Evolutionary conservation across 345 rosid species (phyloP), one percentile per base, ranked within the genome.

Genomic region (Rubroshorea leprosula): DNA sequence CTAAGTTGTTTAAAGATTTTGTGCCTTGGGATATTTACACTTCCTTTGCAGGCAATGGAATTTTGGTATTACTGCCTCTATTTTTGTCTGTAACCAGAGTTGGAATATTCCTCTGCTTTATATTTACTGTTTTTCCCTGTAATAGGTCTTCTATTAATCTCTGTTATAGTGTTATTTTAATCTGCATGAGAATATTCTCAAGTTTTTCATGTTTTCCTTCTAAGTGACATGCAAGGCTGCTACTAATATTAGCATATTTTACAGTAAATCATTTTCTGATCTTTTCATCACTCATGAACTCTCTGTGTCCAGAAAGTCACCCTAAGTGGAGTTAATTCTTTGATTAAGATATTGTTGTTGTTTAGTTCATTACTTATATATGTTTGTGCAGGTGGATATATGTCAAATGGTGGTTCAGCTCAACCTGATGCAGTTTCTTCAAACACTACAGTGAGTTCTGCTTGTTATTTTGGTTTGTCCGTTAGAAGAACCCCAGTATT

Each of bases 371-470:
- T 2, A n/a, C n/a, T 35, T 35, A 3, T 29, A 29, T 35, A 35
- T 35, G 47, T 35, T 31, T 46, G 18, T 5, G 55, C 38, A 81
- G 96, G 95, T 65, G 90, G 96, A 55, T 80, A 74, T 79, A 71
- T 69, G 38, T 70, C 80, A 45, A 84, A 84, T 78, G 93, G 89
- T 58, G 70, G 78, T 43, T 66, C 78, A 19, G 56, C 67, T 43
- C 87, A 78, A 64, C 69, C 85, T 68, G 94, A 83, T 15, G 81
- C 79, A 49, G 97, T 89, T 73, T 79, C 89, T 51, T 64, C 80
- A 20, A 89, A 86, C 72, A 83, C 99, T 67, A 93, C 91, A 48
- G 96, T 92, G 84, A 81, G 78, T 71, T 64, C 60, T 66, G 35
- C 60, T 52, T 20, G 18, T 23, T 59, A 13, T 50, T 59, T 47